These are phyloP conservation scores for Leishmania turanica DNA, from an alignment of 208 protist species.

Conservation along the genomic window DNA sequence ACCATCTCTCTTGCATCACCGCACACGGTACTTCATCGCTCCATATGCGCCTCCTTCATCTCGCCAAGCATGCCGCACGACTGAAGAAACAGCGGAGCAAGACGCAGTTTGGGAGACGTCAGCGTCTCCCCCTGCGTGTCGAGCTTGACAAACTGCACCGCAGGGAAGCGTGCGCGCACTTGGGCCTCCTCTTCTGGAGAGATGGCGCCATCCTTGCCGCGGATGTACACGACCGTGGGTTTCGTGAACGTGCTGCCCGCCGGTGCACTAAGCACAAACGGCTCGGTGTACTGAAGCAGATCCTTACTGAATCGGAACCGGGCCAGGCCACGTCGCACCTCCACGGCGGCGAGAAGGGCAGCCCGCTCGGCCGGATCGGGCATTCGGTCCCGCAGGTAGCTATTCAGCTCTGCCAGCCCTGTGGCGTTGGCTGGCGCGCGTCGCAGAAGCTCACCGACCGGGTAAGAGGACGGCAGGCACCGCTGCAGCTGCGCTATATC, in stretches of 20 bases:
- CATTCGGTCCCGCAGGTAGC: slow-evolving; percentile 40
- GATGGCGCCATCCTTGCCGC: slow-evolving; percentile 8
- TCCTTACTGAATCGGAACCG: slow-evolving; percentile 51
- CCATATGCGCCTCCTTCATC: slow-evolving; percentile 25
- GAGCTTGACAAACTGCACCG: slow-evolving; percentile 36
- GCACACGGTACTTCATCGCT: not conserved
- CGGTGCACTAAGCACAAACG: slow-evolving; percentile 21
- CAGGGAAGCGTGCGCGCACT: slow-evolving; percentile 39
- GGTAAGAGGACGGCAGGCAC: slow-evolving; percentile 41
- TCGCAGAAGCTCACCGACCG: slow-evolving; percentile 30
- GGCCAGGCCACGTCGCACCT: slow-evolving; percentile 31
- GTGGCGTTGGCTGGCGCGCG: slow-evolving; percentile 23
- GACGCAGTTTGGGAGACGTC: slow-evolving; percentile 14
- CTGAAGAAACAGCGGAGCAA: slow-evolving; percentile 44
- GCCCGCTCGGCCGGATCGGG: slow-evolving; percentile 54
- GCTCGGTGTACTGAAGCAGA: slow-evolving; percentile 30
- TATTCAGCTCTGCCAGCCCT: slow-evolving; percentile 46
- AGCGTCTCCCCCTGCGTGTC: slow-evolving; percentile 26
- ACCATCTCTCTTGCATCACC: not conserved
- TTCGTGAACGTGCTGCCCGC: slow-evolving; percentile 33
- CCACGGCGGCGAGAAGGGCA: slow-evolving; percentile 49
- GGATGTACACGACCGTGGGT: slow-evolving; percentile 52
- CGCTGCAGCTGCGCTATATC: slow-evolving; percentile 41
- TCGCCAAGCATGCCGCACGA: slow-evolving; percentile 52
- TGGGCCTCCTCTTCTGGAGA: slow-evolving; percentile 32